Conservation (phyloP, 1,284 basidiomycete species). For the Malassezia pachydermatis region DNA sequence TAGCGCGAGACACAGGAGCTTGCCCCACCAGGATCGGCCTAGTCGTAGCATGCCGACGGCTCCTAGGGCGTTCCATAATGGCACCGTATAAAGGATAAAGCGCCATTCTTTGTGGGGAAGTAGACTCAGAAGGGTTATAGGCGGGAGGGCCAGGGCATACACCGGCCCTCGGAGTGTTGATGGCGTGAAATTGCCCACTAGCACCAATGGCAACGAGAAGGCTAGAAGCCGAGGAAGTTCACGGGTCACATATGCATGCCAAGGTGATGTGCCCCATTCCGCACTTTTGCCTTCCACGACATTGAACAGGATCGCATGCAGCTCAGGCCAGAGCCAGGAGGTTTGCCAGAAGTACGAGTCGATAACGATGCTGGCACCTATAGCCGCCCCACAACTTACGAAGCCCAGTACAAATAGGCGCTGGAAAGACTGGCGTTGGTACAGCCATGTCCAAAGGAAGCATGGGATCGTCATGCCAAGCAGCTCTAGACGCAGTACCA, state of each 20-base stretch:
- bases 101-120: slow-evolving; percentile 76
- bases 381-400: slow-evolving; percentile 1
- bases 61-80: slow-evolving; percentile 68
- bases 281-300: slow-evolving; percentile 72
- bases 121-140: slow-evolving; percentile 56
- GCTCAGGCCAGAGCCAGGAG: slow-evolving; percentile 68
- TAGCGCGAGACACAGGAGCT: neutral
- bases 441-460: slow-evolving; percentile 23
- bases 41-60: slow-evolving; percentile 53
- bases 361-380: slow-evolving; percentile 50
- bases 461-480: slow-evolving; percentile 45
- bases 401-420: slow-evolving; percentile 16
- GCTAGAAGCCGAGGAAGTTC: slow-evolving; percentile 70
- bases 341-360: slow-evolving; percentile 78
- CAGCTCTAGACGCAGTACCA: slow-evolving; percentile 73
- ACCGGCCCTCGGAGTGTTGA: no score
- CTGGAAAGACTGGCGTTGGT: slow-evolving; percentile 14
- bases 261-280: slow-evolving; percentile 80
- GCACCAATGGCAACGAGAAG: slow-evolving; percentile 56
- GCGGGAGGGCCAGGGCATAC: slow-evolving; percentile 13
- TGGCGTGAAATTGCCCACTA: slow-evolving; percentile 53
- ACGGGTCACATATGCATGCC: slow-evolving; percentile 60
- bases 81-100: slow-evolving; percentile 79
- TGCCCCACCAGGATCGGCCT: neutral
- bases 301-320: slow-evolving; percentile 72